Conservation (phyloP, 139 green algal genomes). For the Coelastrella sp. region DNA sequence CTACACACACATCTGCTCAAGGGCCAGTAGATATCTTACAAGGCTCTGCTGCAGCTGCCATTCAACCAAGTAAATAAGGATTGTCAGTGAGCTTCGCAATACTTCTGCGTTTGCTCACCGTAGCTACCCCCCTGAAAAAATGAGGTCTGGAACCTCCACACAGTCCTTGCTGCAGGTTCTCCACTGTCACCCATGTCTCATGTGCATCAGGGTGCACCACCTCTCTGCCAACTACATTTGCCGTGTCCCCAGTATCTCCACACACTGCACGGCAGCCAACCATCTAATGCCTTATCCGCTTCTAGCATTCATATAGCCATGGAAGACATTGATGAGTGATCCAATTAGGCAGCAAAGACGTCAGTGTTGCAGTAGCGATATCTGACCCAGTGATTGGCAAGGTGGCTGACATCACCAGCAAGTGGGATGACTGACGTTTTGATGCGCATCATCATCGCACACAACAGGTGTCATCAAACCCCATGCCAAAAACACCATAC, state of each 20-base stretch:
- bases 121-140: conserved; percentile 98
- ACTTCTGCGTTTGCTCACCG: conserved; percentile 65
- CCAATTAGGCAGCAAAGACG: neutral
- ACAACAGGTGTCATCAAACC: too few species aligned
- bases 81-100: neutral
- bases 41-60: too few species aligned
- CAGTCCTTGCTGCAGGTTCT: conserved; percentile 85
- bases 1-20: too few species aligned
- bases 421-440: too few species aligned
- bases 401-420: too few species aligned
- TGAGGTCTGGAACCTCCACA: conserved; percentile 88
- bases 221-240: conserved; percentile 75
- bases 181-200: conserved; percentile 87
- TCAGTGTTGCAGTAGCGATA: too few species aligned
- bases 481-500: too few species aligned
- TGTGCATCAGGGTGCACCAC: conserved; percentile 65
- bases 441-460: too few species aligned
- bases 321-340: too few species aligned
- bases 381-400: too few species aligned
- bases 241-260: conserved; percentile 40
- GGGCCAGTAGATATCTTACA: too few species aligned
- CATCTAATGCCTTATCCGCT: neutral
- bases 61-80: neutral
- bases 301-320: neutral
- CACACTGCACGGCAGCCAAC: conserved; percentile 25